These are phyloP conservation scores for Aspergillus biplanus DNA, from an alignment of 495 filamentous ascomycete genomes.

Conservation along the genomic window DNA sequence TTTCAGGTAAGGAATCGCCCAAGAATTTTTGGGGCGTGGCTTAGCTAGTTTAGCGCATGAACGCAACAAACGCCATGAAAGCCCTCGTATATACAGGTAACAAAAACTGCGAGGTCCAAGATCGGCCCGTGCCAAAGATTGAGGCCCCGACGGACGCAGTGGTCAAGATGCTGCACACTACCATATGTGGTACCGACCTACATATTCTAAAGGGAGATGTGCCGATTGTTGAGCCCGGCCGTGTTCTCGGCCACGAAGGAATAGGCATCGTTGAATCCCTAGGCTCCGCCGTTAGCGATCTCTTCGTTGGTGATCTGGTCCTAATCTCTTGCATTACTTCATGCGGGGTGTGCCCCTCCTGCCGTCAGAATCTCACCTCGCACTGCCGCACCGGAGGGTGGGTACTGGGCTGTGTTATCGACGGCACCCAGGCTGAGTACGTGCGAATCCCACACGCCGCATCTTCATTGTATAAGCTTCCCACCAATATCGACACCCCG, in stretches of 20 bases:
- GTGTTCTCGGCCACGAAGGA: slow-evolving; percentile 84
- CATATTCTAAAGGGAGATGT: slow-evolving; percentile 72
- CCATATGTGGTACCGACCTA: slow-evolving; percentile 79
- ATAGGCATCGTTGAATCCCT: slow-evolving; percentile 72
- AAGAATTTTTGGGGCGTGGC: background rate
- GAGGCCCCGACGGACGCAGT: slow-evolving; percentile 75
- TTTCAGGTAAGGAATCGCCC: background rate
- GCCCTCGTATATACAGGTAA: slow-evolving; percentile 19
- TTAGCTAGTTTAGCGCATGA: background rate
- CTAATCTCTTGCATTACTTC: too few relatives aligned
- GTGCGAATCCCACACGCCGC: slow-evolving; percentile 47
- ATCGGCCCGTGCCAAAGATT: slow-evolving; percentile 64
- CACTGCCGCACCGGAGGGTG: too few relatives aligned
- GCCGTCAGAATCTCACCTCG: too few relatives aligned
- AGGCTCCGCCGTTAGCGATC: slow-evolving; percentile 59
- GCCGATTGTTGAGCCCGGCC: slow-evolving; percentile 69
- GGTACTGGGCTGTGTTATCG: too few relatives aligned
- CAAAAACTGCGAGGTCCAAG: slow-evolving; percentile 33
- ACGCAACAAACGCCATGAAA: slow-evolving; percentile 8
- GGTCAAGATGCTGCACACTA: slow-evolving; percentile 73
- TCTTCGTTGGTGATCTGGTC: slow-evolving; percentile 24
- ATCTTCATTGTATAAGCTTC: slow-evolving; percentile 38
- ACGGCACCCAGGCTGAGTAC: background rate
- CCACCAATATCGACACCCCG: slow-evolving; percentile 34
- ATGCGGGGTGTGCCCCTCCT: too few relatives aligned